phyloP scores from a whole-genome alignment of 306 rosid species.

The Oemleria cerasiformis region DNA sequence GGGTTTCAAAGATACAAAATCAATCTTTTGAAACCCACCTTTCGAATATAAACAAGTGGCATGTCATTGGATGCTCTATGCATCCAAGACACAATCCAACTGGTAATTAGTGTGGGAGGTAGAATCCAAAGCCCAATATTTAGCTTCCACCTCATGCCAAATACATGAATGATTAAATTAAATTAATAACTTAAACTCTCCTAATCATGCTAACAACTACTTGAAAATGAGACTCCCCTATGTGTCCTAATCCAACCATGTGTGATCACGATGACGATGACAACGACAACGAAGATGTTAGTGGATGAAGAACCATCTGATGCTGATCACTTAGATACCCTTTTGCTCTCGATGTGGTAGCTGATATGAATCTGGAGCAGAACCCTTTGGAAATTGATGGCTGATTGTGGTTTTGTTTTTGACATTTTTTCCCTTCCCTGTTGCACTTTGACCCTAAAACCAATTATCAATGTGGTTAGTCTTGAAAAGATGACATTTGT shows the following conservation, averaged over 20 bases:
- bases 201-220: constrained; percentile 43
- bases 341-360: constrained; percentile 20
- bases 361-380: constrained; percentile 11
- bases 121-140: constrained; percentile 84
- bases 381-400: constrained; percentile 17
- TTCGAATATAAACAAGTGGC: constrained; percentile 46
- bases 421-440: constrained; percentile 14
- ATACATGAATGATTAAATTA: constrained; percentile 36
- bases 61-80: constrained; percentile 85
- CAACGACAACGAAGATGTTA: background rate
- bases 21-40: constrained; percentile 60
- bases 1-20: constrained; percentile 71
- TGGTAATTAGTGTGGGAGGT: constrained; percentile 51
- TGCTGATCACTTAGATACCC: constrained; percentile 17
- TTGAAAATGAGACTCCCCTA: constrained; percentile 16
- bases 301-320: background rate
- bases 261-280: constrained; percentile 1
- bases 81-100: constrained; percentile 49
- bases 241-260: constrained; percentile 24
- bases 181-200: background rate
- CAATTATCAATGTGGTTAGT: constrained; percentile 38
- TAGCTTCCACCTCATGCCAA: constrained; percentile 46
- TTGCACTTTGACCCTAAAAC: constrained; percentile 16
- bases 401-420: constrained; percentile 19
- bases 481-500: constrained; percentile 33